These are phyloP conservation scores for Pseudogymnoascus sp. DNA, from an alignment of 2,329 filamentous ascomycete species.

Conservation along the genomic window DNA sequence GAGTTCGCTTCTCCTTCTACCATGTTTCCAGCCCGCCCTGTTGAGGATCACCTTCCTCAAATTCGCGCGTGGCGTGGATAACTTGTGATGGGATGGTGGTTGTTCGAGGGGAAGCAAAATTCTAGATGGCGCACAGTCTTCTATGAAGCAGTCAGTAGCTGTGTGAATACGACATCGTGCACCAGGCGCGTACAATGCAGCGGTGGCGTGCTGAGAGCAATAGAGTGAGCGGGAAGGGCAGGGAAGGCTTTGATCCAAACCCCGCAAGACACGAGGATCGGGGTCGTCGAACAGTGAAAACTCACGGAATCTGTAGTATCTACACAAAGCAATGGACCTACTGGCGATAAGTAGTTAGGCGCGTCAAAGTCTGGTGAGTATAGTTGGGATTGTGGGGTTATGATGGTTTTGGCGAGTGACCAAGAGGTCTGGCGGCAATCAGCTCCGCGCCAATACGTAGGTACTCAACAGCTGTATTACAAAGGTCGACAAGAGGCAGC, in stretches of 20 bases:
- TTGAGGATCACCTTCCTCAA: conserved; percentile 25
- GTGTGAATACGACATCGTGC: not conserved
- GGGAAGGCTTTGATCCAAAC: conserved; percentile 4
- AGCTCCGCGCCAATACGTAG: conserved; percentile 12
- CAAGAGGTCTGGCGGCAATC: conserved; percentile 13
- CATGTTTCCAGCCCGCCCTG: conserved; percentile 54
- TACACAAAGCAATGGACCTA: conserved; percentile 4
- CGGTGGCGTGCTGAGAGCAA: conserved; percentile 5
- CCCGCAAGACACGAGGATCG: not conserved
- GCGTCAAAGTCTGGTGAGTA: conserved; percentile 10
- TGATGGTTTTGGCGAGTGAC: conserved; percentile 17
- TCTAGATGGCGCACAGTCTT: conserved; percentile 7
- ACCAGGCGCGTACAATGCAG: conserved; percentile 1
- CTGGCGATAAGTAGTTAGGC: conserved; percentile 7
- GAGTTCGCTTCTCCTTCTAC: conserved; percentile 90
- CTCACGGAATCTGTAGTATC: conserved; percentile 9
- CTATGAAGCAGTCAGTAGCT: not conserved
- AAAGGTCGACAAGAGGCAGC: conserved; percentile 5
- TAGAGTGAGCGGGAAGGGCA: not conserved
- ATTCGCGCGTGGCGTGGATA: conserved; percentile 7
- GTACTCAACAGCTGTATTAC: conserved; percentile 9
- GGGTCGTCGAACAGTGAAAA: not conserved
- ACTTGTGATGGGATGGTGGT: not conserved
- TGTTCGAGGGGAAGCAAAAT: not conserved
- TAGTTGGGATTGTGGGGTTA: conserved; percentile 19